Percentiles rank a stretch among this genome's conserved stretches.
phyloP scores from a whole-genome alignment of 1,284 basidiomycete genomes.

The Naganishia liquefaciens region DNA sequence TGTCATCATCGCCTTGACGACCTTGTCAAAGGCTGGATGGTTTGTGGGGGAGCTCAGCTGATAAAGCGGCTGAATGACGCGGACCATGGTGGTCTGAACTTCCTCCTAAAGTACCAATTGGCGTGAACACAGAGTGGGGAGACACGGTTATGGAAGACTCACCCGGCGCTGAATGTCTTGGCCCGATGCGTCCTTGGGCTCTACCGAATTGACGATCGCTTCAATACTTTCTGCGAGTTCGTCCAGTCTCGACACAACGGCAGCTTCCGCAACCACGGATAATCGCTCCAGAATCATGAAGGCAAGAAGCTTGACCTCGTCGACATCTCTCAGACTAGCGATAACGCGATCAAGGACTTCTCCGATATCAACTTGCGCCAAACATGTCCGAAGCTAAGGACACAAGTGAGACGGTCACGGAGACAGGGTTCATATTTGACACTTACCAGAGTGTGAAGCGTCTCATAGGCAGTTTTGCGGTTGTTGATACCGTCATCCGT shows the following conservation, averaged over 20 bases:
- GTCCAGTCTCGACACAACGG: constrained; percentile 80
- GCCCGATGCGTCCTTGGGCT: constrained; percentile 92
- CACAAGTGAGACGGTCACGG: background rate
- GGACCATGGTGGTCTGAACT: constrained; percentile 80
- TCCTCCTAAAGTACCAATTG: constrained; percentile 60
- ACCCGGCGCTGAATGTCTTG: constrained; percentile 89
- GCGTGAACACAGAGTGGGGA: constrained; percentile 36
- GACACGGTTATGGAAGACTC: constrained; percentile 41
- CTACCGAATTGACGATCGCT: constrained; percentile 83
- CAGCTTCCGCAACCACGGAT: constrained; percentile 76
- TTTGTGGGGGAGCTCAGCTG: constrained; percentile 61
- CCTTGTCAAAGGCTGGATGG: constrained; percentile 70
- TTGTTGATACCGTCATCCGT: constrained; percentile 54
- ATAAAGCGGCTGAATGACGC: constrained; percentile 81
- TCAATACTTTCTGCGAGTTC: constrained; percentile 79
- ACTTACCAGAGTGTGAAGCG: constrained; percentile 87
- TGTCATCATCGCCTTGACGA: constrained; percentile 57
- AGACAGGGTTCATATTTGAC: background rate
- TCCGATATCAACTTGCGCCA: constrained; percentile 78
- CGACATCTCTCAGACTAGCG: constrained; percentile 81
- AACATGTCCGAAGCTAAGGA: constrained; percentile 78
- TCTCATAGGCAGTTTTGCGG: constrained; percentile 92
- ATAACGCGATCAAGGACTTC: constrained; percentile 81
- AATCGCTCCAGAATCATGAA: constrained; percentile 94
- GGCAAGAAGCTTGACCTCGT: constrained; percentile 95